These are phyloP conservation scores for Arabidopsis hybrid DNA, from an alignment of 441 rosid species.

Conservation along the genomic window DNA sequence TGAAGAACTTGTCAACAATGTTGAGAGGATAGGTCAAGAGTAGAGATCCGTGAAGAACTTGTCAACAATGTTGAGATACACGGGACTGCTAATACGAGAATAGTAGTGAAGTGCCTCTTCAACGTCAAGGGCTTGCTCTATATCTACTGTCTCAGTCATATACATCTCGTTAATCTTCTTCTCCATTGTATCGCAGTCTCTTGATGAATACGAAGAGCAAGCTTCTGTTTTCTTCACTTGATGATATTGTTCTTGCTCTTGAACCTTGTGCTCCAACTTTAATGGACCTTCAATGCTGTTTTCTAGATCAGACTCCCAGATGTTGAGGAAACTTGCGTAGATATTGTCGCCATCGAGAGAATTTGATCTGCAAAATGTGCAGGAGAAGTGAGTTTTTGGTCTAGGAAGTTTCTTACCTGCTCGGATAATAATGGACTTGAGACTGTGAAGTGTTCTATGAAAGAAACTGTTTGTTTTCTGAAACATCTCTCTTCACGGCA, in stretches of 20 bases:
- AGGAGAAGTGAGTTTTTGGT: conserved; percentile 62
- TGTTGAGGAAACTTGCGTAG: conserved; percentile 50
- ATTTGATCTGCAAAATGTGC: conserved; percentile 48
- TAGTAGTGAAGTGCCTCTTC: conserved; percentile 96
- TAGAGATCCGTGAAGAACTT: conserved; percentile 75
- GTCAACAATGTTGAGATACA: conserved; percentile 81
- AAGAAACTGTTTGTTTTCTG: conserved; percentile 55
- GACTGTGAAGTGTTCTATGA: conserved; percentile 57
- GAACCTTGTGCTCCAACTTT: conserved; percentile 39
- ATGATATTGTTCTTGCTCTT: conserved; percentile 42
- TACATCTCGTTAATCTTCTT: conserved; percentile 80
- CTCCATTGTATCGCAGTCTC: conserved; percentile 52
- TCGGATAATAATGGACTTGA: conserved; percentile 57
- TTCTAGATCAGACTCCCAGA: conserved; percentile 57
- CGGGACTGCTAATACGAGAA: conserved; percentile 82
- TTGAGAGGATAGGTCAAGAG: conserved; percentile 41
- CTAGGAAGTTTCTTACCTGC: conserved; percentile 57
- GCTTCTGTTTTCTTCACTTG: conserved; percentile 50
- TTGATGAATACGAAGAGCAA: conserved; percentile 36
- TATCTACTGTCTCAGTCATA: conserved; percentile 68
- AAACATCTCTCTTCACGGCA: conserved; percentile 36
- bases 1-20: no score
- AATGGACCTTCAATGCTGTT: conserved; percentile 30
- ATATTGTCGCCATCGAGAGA: conserved; percentile 47
- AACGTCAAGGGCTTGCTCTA: conserved; percentile 83